phyloP scores from a whole-genome alignment of 192 early-diverging fungal genomes.

The Obelidium mucronatum region DNA sequence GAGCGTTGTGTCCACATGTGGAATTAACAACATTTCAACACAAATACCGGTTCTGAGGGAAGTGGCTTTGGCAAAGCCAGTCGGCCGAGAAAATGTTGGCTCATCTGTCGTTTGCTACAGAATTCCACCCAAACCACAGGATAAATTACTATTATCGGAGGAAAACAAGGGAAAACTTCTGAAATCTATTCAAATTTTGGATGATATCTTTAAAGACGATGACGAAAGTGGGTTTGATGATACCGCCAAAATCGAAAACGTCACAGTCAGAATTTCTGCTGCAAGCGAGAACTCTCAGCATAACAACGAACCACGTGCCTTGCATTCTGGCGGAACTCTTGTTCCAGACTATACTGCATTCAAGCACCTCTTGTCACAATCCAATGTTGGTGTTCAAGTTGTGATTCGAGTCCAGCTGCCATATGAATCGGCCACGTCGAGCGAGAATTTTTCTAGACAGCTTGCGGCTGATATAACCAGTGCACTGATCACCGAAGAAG shows the following conservation, averaged over 20 bases:
- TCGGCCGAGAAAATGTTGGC: neutral
- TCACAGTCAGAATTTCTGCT: slow-evolving; percentile 30
- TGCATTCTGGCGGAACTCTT: neutral
- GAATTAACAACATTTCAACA: slow-evolving; percentile 30
- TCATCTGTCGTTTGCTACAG: neutral
- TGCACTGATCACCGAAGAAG: neutral
- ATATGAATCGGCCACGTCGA: neutral
- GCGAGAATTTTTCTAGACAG: neutral
- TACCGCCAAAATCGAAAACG: neutral
- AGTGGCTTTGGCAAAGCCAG: neutral
- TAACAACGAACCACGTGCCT: neutral
- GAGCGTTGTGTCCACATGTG: slow-evolving; percentile 46
- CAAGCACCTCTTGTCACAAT: slow-evolving; percentile 18
- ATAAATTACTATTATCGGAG: neutral
- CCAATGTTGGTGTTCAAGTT: slow-evolving; percentile 32
- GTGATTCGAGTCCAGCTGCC: neutral
- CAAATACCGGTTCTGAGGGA: neutral
- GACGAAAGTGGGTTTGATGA: slow-evolving; percentile 4
- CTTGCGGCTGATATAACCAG: neutral
- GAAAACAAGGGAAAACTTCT: slow-evolving; percentile 10
- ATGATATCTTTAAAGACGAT: slow-evolving; percentile 28
- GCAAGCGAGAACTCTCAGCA: slow-evolving; percentile 27
- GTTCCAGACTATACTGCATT: slow-evolving; percentile 14
- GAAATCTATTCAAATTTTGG: slow-evolving; percentile 13
- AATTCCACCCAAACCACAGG: neutral